Conservation (phyloP, 306 rosid genomes). For the Argentina anserina region DNA sequence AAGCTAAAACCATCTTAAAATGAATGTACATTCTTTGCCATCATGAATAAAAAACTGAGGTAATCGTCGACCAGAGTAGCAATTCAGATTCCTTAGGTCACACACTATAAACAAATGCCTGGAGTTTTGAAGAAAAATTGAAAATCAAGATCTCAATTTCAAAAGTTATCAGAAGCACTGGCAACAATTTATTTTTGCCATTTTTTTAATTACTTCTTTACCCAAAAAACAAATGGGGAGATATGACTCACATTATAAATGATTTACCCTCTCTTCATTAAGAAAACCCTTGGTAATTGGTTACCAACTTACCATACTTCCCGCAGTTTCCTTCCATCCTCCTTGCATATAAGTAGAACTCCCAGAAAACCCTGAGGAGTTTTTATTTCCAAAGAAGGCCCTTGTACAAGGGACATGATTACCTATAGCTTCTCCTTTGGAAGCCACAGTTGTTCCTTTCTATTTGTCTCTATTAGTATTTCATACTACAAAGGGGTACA, state of each 20-base stretch:
- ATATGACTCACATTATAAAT: not conserved
- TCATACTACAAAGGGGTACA: not conserved
- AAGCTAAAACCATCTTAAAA: not conserved
- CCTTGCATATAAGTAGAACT: not conserved
- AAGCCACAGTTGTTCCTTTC: not conserved
- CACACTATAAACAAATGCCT: no score
- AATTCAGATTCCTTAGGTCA: no score
- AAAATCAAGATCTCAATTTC: not conserved
- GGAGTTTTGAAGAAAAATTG: not conserved
- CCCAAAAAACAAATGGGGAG: not conserved
- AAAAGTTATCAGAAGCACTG: not conserved
- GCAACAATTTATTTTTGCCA: not conserved
- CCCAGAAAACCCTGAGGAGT: not conserved
- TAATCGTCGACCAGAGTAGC: no score
- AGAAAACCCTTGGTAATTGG: not conserved
- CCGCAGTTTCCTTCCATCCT: not conserved
- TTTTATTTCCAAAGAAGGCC: not conserved
- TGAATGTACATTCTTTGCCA: not conserved
- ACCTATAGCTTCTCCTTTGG: constrained; percentile 1
- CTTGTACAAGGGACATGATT: not conserved
- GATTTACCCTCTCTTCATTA: not conserved
- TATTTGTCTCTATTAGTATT: not conserved
- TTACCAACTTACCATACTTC: not conserved
- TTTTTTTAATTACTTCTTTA: not conserved
- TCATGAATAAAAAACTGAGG: no score